Conservation (phyloP, 2,329 filamentous ascomycete genomes). For the Pseudocercospora eumusae region DNA sequence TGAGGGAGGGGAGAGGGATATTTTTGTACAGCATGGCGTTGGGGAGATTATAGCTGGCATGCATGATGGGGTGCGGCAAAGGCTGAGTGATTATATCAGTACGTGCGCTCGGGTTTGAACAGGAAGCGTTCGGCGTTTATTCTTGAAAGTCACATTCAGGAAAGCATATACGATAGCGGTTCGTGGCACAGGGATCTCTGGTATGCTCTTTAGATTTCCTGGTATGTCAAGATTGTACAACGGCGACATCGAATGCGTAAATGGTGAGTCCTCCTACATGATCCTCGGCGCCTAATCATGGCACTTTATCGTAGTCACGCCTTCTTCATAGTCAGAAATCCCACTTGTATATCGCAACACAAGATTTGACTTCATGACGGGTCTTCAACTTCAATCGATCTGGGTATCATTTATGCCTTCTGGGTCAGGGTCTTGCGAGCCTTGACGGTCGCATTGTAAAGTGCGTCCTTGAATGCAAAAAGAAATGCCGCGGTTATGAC, state of each 20-base stretch:
- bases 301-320: not conserved
- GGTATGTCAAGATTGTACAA: too few relatives aligned
- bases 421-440: slow-evolving; percentile 51
- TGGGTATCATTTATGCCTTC: slow-evolving; percentile 23
- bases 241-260: not conserved
- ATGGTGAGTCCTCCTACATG: not conserved
- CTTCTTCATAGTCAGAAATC: not conserved
- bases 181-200: too few relatives aligned
- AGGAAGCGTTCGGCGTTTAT: too few relatives aligned
- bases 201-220: too few relatives aligned
- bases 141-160: too few relatives aligned
- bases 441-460: slow-evolving; percentile 79
- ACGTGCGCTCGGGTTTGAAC: too few relatives aligned
- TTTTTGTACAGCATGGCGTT: not conserved
- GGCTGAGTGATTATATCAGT: too few relatives aligned
- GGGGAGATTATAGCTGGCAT: not conserved
- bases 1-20: slow-evolving; percentile 15
- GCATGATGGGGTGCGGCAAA: too few relatives aligned
- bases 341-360: not conserved
- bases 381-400: not conserved
- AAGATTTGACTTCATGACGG: not conserved
- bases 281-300: not conserved
- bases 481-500: slow-evolving; percentile 94
- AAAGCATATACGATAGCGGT: too few relatives aligned
- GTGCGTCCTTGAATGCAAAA: slow-evolving; percentile 96